Percentiles rank a stretch among this genome's conserved stretches.
Conservation (phyloP, 139 green algal species). For the Pseudopediastrum boryanum region DNA sequence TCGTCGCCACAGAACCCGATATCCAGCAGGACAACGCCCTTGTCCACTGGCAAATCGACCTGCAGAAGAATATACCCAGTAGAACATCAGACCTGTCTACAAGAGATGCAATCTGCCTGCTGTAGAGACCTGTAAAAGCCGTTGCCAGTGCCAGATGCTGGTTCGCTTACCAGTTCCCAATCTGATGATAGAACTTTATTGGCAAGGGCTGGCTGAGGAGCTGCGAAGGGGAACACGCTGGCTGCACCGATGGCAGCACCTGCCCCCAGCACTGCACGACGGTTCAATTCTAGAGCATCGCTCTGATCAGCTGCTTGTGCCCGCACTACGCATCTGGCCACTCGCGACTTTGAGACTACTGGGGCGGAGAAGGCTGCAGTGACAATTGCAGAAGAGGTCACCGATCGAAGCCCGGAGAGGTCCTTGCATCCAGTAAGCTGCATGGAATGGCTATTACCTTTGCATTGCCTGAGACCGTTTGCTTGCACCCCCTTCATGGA, state of each 20-base stretch:
- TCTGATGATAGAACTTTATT: conserved; percentile 68
- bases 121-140: not conserved
- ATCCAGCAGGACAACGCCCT: conserved; percentile 95
- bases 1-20: conserved; percentile 90
- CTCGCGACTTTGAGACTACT: not conserved
- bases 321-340: not conserved
- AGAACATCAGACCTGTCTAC: too few species aligned
- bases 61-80: conserved; percentile 1
- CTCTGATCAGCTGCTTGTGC: conserved; percentile 12
- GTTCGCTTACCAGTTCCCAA: conserved; percentile 63
- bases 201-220: conserved; percentile 1
- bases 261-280: conserved; percentile 15
- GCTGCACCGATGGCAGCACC: conserved; percentile 22
- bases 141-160: not conserved
- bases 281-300: conserved; percentile 22
- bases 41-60: conserved; percentile 86
- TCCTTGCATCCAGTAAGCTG: too few species aligned
- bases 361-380: conserved; percentile 28
- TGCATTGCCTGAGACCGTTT: too few species aligned
- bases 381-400: not conserved
- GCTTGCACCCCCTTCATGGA: too few species aligned
- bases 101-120: not conserved
- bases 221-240: conserved; percentile 6
- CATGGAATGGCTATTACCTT: too few species aligned
- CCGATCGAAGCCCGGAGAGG: too few species aligned